Evolutionary conservation across 139 green algal species (phyloP).

Genomic region (Mesotaenium endlicherianum): DNA sequence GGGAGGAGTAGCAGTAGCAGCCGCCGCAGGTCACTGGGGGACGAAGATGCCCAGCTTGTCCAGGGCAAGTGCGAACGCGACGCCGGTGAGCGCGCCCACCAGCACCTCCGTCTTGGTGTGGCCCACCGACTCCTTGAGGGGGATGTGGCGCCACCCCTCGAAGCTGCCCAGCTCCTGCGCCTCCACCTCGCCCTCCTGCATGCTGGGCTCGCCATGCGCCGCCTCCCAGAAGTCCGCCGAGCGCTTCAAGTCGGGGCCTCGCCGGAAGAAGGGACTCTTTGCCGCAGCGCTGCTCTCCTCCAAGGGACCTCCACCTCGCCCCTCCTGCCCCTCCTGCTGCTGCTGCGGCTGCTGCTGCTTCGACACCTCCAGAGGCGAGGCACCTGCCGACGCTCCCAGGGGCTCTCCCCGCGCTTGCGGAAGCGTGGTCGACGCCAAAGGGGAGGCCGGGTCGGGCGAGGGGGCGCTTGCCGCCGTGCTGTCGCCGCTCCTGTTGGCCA

Average conservation of each 20-base stretch:
- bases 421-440: too few species aligned
- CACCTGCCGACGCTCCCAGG: too few species aligned
- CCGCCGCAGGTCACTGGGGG: background rate
- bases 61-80: constrained; percentile 19
- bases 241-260: background rate
- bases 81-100: constrained; percentile 20
- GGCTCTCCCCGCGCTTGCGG: too few species aligned
- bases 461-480: too few species aligned
- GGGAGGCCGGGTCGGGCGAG: too few species aligned
- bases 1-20: too few species aligned
- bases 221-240: constrained; percentile 19
- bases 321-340: background rate
- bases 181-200: constrained; percentile 33
- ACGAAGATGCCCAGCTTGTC: background rate
- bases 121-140: constrained; percentile 45
- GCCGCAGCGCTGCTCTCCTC: background rate
- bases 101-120: constrained; percentile 44
- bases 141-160: constrained; percentile 43
- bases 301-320: background rate
- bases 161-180: constrained; percentile 1
- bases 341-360: background rate
- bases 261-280: background rate
- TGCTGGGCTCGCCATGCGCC: background rate
- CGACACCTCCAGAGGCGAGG: background rate
- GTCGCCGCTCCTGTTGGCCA: background rate